Evolutionary conservation across 1,284 basidiomycete genomes (phyloP).

Genomic region (Pyrrhoderma noxium): DNA sequence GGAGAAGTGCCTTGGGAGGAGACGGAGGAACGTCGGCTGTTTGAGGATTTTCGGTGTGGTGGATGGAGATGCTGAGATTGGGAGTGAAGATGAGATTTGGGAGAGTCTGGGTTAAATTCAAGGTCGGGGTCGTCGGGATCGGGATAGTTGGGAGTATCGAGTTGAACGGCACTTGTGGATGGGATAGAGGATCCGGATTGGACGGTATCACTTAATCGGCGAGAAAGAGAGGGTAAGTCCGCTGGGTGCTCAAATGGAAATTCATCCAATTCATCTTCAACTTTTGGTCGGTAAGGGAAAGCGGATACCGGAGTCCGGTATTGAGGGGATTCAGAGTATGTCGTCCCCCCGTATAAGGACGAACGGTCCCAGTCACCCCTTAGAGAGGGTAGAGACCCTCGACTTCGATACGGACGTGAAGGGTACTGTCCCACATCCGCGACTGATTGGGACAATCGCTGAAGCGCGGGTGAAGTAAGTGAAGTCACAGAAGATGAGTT

Average conservation of each 20-base stretch:
- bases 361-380: conserved; percentile 8
- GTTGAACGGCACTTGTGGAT: conserved; percentile 24
- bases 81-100: no score
- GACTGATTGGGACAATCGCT: conserved; percentile 10
- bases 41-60: no score
- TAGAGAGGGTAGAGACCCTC: conserved; percentile 5
- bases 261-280: conserved; percentile 13
- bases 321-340: neutral
- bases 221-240: neutral
- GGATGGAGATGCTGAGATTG: no score
- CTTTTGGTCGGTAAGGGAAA: neutral
- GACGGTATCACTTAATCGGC: conserved; percentile 6
- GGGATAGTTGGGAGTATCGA: conserved; percentile 20
- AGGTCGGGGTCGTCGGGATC: conserved; percentile 21
- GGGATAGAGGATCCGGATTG: conserved; percentile 24
- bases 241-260: conserved; percentile 8
- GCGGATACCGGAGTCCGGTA: neutral
- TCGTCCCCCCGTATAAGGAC: conserved; percentile 3
- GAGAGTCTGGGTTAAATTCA: no score
- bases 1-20: conserved; percentile 33
- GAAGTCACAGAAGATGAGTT: neutral
- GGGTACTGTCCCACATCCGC: conserved; percentile 9
- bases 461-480: conserved; percentile 22
- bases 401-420: conserved; percentile 1
- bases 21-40: conserved; percentile 21